Base-by-base conservation (phyloP, 1,284 basidiomycete genomes). In the Neotropicomus parvogracilis region DNA sequence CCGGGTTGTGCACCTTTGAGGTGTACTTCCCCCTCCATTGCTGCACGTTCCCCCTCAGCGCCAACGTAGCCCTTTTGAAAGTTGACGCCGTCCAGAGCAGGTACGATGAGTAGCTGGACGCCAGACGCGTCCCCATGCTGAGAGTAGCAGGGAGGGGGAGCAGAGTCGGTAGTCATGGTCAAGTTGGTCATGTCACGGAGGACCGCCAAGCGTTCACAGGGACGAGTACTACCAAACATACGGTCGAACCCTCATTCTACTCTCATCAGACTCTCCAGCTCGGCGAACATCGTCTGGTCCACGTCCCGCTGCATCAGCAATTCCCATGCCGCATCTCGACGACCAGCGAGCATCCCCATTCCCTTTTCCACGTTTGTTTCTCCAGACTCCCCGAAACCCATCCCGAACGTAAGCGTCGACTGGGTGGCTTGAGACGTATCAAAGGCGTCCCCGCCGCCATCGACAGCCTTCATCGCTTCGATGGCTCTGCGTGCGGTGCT, bases 391-490 rank as follows among this genome's bases (percentile, higher is more conserved):
- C 83, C 81, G 58, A 83, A 88, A 6, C 78, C 90, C 79, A 83
- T 85, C 37, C 81, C 88, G 66, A 85, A 91, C 39, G 77, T 75
- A 55, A 83, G 75, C 34, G 72, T 79, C 5, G 85, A 77, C 8
- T 72, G 68, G 48, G 67, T 74, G 34, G 76, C 66, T 53, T 81
- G 75, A 6, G 79, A 75, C 4, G 76, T 78, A 60, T 88, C 85
- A 59, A 89, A 86, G 42, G 81, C 75, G 61, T 92, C 88, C 54
- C 78, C 78, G 4, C 76, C 81, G 51, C 89, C 90, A 63, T 93
- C 91, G 46, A 98, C 72, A 39, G 94, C 71, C 59, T 90, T 90
- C 70, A 97, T 75, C 1, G 85, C 81, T 69, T 97, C 92, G 38
- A 92, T 77, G 26, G 89, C 80, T 52, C 95, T 77, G 35, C 89